Percentiles rank a stretch among this genome's conserved stretches.
These are phyloP conservation scores for Ocimum tenuiflorum DNA, from an alignment of 257 asterid species.

Conservation along the genomic window DNA sequence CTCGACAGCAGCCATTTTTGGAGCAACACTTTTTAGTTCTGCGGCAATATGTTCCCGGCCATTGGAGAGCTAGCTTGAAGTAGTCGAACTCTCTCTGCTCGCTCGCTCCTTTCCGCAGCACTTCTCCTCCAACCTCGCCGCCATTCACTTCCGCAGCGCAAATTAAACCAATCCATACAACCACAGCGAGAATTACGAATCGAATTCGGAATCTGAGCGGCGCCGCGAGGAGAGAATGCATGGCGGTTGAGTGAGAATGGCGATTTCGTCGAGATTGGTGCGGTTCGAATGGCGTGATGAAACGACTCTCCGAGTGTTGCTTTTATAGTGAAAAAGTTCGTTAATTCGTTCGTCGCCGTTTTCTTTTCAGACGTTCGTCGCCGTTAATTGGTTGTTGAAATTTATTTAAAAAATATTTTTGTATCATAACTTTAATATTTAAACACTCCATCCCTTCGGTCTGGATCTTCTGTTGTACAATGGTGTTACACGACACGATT, in stretches of 20 bases:
- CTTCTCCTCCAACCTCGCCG: constrained; percentile 26
- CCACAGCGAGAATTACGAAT: constrained; percentile 14
- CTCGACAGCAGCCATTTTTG: constrained; percentile 69
- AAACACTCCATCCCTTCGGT: no score
- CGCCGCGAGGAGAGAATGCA: no score
- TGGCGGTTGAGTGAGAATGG: constrained; percentile 20
- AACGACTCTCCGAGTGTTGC: background rate
- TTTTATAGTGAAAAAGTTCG: background rate
- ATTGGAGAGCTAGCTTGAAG: constrained; percentile 66
- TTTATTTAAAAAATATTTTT: no score
- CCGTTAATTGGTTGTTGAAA: background rate
- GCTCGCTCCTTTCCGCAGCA: constrained; percentile 22
- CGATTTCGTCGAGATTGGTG: constrained; percentile 1
- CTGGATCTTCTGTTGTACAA: no score
- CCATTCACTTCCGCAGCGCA: constrained; percentile 28
- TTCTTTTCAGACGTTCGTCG: no score
- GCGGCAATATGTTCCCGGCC: constrained; percentile 79
- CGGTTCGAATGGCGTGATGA: constrained; percentile 9
- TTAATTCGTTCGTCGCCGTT: background rate
- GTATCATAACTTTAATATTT: no score
- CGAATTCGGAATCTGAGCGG: constrained; percentile 20
- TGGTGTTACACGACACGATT: no score
- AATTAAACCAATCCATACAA: constrained; percentile 30
- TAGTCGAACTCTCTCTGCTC: constrained; percentile 71
- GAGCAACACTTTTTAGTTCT: constrained; percentile 54